These are phyloP conservation scores for Xylariaceae sp. DNA, from an alignment of 2,329 filamentous ascomycete species.

Conservation along the genomic window DNA sequence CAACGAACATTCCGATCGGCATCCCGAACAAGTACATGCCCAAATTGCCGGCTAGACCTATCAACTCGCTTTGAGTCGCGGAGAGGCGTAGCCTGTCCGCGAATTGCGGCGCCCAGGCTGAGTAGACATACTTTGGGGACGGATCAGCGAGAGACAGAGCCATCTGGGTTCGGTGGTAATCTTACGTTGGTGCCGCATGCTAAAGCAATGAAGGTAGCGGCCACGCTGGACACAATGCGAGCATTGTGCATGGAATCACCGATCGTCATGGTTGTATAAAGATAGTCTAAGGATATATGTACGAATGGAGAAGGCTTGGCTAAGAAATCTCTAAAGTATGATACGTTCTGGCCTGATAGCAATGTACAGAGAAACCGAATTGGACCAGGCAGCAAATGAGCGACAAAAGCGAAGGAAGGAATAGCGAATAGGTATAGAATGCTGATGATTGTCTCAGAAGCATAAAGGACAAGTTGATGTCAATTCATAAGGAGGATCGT, in stretches of 20 bases:
- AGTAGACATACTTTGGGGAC: constrained; percentile 81
- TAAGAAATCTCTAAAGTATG: not conserved
- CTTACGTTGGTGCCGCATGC: constrained; percentile 90
- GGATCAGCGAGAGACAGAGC: not conserved
- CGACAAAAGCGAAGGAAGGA: too few species aligned
- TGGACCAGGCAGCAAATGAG: too few species aligned
- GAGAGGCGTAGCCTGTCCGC: constrained; percentile 81
- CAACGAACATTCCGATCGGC: constrained; percentile 83
- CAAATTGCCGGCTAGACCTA: constrained; percentile 80
- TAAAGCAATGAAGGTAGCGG: constrained; percentile 79
- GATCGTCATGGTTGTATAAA: constrained; percentile 37
- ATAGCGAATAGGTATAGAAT: too few species aligned
- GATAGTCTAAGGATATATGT: constrained; percentile 1
- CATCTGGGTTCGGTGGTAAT: constrained; percentile 11
- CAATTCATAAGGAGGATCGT: too few species aligned
- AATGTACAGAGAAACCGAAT: too few species aligned
- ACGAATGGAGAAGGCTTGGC: not conserved
- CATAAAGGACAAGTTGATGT: too few species aligned
- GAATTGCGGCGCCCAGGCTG: constrained; percentile 95
- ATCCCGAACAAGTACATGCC: constrained; percentile 94
- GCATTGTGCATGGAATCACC: constrained; percentile 56
- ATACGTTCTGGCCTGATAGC: too few species aligned
- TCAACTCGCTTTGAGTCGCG: constrained; percentile 89
- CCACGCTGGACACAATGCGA: constrained; percentile 78
- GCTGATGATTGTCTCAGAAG: too few species aligned